Evolutionary conservation across 2,329 filamentous ascomycete species (phyloP), one percentile per base, ranked within the genome.

Genomic region (Elsinoe batatas): DNA sequence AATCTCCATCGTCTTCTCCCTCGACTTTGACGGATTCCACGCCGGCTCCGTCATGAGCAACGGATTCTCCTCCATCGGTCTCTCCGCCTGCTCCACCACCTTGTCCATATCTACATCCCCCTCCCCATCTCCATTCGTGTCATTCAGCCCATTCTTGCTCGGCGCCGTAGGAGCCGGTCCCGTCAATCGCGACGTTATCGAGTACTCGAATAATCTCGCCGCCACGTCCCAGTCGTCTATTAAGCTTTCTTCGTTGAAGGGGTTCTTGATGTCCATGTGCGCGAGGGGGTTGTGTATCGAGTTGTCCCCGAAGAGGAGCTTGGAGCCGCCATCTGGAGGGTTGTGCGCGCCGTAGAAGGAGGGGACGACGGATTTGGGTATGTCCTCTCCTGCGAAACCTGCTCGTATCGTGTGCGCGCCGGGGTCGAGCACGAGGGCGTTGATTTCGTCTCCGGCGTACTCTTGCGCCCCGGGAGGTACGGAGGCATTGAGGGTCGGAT

Each of bases 201-300:
- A 84, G 71, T 95, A 85, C 70, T 97, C 91, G 91, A 91, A 98
- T 56, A 97, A 74, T 69, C 85, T 85, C 58, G 87, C 80, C 26
- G 91, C 91, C 49, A 85, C 84, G 61, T 98, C 93, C 93, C 93
- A 98, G 71, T 98, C 91, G 70, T 96, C 88, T 47, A 98, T 93
- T 51, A 91, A 81, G 65, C 88, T 89, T 65, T 96, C 91, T 64
- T 81, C 80, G 65, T 84, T 84, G 81, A 95, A 94, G 62, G 95
- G 93, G 72, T 96, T 97, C 71, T 85, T 83, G 61, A 97, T 85
- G 63, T 95, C 87, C 62, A 95, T 79, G 58, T 84, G 80, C 54
- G 80, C 77, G 60, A 84, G 81, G 12, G 91, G 87, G 44, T 88
- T 82, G 66, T 87, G 83, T 60, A 96, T 84, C 61, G 85, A 84